Percentiles rank a stretch among this genome's conserved stretches.
Evolutionary conservation across 257 asterid genomes (phyloP).

Genomic region (Vinca minor): DNA sequence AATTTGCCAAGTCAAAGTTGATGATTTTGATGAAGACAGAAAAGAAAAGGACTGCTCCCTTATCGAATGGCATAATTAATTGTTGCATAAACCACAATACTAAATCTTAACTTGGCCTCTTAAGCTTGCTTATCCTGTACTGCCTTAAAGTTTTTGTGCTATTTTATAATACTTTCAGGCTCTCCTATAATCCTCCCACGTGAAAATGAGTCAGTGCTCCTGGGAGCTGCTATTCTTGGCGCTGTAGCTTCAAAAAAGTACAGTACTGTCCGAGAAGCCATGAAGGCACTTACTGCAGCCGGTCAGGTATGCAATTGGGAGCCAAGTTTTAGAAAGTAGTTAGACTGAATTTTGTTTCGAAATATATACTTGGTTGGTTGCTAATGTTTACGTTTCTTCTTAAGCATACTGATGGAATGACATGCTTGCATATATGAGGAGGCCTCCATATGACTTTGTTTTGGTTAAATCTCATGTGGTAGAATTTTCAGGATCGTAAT

Average conservation of each 20-base stretch:
- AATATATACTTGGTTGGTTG: background rate
- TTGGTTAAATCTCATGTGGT: background rate
- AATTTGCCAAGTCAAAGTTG: background rate
- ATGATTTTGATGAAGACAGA: background rate
- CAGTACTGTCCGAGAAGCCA: conserved; percentile 61
- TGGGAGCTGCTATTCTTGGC: conserved; percentile 98
- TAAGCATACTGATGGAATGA: background rate
- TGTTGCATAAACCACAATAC: background rate
- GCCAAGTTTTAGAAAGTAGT: background rate
- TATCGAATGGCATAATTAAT: background rate
- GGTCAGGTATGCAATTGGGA: conserved; percentile 53
- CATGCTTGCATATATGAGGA: background rate
- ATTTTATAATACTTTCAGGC: conserved; percentile 40
- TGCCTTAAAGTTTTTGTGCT: conserved; percentile 5
- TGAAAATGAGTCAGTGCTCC: conserved; percentile 83
- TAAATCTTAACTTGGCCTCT: background rate
- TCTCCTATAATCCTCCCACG: conserved; percentile 78
- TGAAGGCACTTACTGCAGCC: conserved; percentile 83
- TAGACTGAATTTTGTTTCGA: background rate
- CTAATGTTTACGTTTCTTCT: background rate
- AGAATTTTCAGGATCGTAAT: too few relatives aligned
- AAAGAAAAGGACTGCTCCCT: background rate
- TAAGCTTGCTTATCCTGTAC: background rate
- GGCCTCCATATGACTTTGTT: background rate
- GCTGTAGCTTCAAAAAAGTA: conserved; percentile 90